These are phyloP conservation scores for Psophocarpus tetragonolobus DNA, from an alignment of 306 rosid species.

Conservation along the genomic window DNA sequence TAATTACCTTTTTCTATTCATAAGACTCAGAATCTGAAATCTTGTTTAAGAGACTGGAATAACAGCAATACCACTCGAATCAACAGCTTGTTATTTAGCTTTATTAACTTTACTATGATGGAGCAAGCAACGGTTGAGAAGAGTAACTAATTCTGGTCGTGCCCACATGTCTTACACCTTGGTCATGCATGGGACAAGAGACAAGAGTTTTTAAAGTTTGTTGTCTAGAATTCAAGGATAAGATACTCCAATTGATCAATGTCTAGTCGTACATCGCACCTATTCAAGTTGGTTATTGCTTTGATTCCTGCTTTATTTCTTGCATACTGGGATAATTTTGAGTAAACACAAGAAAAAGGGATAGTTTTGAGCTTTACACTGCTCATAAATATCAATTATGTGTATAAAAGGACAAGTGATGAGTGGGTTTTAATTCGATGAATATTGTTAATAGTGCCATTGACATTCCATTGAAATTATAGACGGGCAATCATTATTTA, in stretches of 20 bases:
- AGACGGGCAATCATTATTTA: no score
- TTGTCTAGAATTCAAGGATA: slow-evolving; percentile 36
- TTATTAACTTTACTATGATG: slow-evolving; percentile 38
- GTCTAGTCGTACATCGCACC: slow-evolving; percentile 41
- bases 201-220: slow-evolving; percentile 22
- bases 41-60: no score
- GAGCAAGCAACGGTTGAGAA: slow-evolving; percentile 46
- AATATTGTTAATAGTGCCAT: not conserved
- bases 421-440: not conserved
- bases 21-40: no score
- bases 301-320: not conserved
- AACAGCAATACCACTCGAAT: no score
- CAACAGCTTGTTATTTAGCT: no score
- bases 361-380: not conserved
- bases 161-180: slow-evolving; percentile 40
- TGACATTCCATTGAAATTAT: not conserved
- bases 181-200: slow-evolving; percentile 31
- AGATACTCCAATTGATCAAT: slow-evolving; percentile 38
- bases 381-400: not conserved
- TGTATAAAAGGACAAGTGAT: not conserved
- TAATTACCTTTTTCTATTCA: no score
- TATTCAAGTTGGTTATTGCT: slow-evolving; percentile 26
- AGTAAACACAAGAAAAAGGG: no score
- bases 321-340: not conserved
- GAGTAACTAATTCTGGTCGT: not conserved